Conservation (phyloP, 2,329 filamentous ascomycete species). For the Colletotrichum sp. region DNA sequence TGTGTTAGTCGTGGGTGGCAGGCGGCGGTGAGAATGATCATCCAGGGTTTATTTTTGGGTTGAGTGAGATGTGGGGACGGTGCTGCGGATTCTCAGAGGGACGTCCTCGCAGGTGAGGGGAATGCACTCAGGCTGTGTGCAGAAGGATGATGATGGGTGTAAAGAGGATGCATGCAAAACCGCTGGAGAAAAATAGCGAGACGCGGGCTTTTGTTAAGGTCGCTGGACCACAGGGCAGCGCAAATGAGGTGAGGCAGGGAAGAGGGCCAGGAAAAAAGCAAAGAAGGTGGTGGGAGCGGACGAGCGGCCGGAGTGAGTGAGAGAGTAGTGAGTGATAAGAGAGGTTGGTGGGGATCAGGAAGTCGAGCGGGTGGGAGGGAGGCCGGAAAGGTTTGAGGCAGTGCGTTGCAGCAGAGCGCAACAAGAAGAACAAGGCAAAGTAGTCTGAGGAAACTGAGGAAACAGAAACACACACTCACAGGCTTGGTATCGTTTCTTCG, state of each 20-base stretch:
- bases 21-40: slow-evolving; percentile 15
- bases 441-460: background rate
- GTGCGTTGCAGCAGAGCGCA: slow-evolving; percentile 11
- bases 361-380: slow-evolving; percentile 11
- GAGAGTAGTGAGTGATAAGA: slow-evolving; percentile 16
- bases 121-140: background rate
- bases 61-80: slow-evolving; percentile 15
- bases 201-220: background rate
- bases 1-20: slow-evolving; percentile 17
- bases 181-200: background rate
- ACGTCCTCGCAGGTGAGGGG: slow-evolving; percentile 3
- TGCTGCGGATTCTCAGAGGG: slow-evolving; percentile 10
- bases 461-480: slow-evolving; percentile 13
- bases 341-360: slow-evolving; percentile 18
- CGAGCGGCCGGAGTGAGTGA: background rate
- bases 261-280: background rate
- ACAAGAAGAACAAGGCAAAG: background rate
- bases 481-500: slow-evolving; percentile 5
- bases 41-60: slow-evolving; percentile 21
- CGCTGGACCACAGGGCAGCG: background rate
- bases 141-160: background rate
- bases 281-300: slow-evolving; percentile 11
- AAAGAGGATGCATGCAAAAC: background rate
- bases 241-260: background rate
- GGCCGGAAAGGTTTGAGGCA: slow-evolving; percentile 18